phyloP scores from a whole-genome alignment of 148 eudicot genomes.

The Oxyria digyna region DNA sequence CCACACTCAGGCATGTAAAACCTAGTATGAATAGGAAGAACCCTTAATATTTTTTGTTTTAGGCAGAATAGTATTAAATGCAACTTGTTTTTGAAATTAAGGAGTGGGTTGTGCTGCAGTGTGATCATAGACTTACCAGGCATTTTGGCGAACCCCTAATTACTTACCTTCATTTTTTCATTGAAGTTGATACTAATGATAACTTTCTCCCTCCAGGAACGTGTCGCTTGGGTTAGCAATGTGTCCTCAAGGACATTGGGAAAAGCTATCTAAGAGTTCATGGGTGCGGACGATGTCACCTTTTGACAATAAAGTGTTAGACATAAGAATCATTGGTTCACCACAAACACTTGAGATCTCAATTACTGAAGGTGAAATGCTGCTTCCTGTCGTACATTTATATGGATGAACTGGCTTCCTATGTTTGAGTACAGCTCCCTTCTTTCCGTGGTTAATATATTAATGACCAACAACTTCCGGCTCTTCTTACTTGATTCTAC shows the following conservation, averaged over 20 bases:
- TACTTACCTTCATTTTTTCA: background rate
- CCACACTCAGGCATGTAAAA: background rate
- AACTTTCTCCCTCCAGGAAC: conserved; percentile 38
- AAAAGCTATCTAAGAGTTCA: conserved; percentile 50
- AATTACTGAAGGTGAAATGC: conserved; percentile 50
- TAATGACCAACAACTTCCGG: background rate
- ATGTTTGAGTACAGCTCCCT: background rate
- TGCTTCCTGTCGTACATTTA: background rate
- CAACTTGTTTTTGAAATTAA: background rate
- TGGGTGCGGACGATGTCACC: conserved; percentile 85
- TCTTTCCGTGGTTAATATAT: background rate
- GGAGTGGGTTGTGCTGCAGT: background rate
- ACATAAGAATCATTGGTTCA: conserved; percentile 43
- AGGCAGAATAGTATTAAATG: background rate
- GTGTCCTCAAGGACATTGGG: conserved; percentile 83
- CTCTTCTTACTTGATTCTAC: background rate
- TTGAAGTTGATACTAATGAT: background rate
- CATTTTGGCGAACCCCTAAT: background rate
- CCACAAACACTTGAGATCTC: conserved; percentile 41
- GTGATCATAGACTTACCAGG: background rate
- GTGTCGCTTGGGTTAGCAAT: conserved; percentile 65
- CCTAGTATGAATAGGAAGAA: background rate
- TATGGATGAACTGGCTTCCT: background rate
- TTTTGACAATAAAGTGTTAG: conserved; percentile 69
- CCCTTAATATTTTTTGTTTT: background rate